Conservation (phyloP, 768 basidiomycete species). For the Agrocybe chaxingu region DNA sequence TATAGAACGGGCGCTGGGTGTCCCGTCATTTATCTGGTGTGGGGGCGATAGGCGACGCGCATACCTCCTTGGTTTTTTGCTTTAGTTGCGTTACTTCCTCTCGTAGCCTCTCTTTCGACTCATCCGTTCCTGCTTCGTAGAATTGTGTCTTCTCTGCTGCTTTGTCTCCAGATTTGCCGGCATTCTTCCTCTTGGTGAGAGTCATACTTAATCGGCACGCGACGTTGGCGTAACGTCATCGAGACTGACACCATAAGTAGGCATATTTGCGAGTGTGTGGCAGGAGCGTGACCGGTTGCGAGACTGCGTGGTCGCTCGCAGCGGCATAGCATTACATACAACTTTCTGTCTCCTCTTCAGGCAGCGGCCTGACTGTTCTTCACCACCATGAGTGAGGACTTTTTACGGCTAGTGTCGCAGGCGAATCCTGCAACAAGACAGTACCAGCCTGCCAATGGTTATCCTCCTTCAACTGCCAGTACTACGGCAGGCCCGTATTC, state of each 20-base stretch:
- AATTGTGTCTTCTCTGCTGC: background rate
- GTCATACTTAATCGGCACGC: too few relatives aligned
- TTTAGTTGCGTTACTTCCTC: constrained; percentile 14
- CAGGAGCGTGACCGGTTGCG: background rate
- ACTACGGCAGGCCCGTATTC: constrained; percentile 32
- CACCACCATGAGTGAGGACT: constrained; percentile 63
- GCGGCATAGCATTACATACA: background rate
- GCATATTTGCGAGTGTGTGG: background rate
- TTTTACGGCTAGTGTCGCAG: constrained; percentile 67
- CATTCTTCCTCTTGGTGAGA: too few relatives aligned
- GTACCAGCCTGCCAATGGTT: constrained; percentile 50
- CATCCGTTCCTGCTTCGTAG: background rate
- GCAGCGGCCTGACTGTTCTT: constrained; percentile 13
- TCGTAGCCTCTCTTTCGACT: constrained; percentile 16
- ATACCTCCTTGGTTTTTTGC: constrained; percentile 13
- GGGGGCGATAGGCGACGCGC: background rate
- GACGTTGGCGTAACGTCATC: too few relatives aligned
- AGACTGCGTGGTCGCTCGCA: background rate
- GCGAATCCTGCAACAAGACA: constrained; percentile 61
- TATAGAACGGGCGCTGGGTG: constrained; percentile 24
- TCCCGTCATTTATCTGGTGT: too few relatives aligned
- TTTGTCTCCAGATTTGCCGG: constrained; percentile 2
- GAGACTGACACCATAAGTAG: too few relatives aligned
- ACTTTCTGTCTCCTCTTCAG: constrained; percentile 12
- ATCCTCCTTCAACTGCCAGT: constrained; percentile 56